These are phyloP conservation scores for Jaltomata sinuosa DNA, from an alignment of 257 asterid species.

Conservation along the genomic window DNA sequence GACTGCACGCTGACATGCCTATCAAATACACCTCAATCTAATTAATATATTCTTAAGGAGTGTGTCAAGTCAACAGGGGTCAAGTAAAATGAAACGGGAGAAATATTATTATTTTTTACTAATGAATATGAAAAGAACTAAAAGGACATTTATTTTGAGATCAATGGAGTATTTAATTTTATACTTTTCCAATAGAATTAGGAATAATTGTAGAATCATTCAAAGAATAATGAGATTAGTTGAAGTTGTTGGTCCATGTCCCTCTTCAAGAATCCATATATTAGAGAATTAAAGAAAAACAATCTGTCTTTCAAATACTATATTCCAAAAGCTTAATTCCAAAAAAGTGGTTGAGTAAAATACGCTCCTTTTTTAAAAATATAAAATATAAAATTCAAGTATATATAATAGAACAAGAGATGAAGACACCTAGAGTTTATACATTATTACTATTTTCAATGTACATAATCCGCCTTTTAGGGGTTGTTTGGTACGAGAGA, in stretches of 20 bases:
- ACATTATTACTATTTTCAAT: neutral
- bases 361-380: neutral
- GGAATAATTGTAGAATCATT: neutral
- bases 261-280: neutral
- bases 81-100: too few species aligned
- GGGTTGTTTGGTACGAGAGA: neutral
- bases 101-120: too few species aligned
- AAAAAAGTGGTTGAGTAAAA: slow-evolving; percentile 20
- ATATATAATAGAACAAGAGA: neutral
- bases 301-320: slow-evolving; percentile 13
- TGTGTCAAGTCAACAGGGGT: too few species aligned
- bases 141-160: too few species aligned
- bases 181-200: neutral
- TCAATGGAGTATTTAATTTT: neutral
- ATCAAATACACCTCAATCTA: too few species aligned
- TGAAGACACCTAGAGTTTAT: neutral
- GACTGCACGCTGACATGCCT: too few species aligned
- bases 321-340: slow-evolving; percentile 14
- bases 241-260: slow-evolving; percentile 5
- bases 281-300: slow-evolving; percentile 1
- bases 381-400: too few species aligned
- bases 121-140: too few species aligned
- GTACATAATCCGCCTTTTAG: neutral
- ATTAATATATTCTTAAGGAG: too few species aligned
- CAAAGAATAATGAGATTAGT: neutral